Base-by-base conservation (phyloP, 352 stramenopile genomes). In the Globisporangium irregulare region DNA sequence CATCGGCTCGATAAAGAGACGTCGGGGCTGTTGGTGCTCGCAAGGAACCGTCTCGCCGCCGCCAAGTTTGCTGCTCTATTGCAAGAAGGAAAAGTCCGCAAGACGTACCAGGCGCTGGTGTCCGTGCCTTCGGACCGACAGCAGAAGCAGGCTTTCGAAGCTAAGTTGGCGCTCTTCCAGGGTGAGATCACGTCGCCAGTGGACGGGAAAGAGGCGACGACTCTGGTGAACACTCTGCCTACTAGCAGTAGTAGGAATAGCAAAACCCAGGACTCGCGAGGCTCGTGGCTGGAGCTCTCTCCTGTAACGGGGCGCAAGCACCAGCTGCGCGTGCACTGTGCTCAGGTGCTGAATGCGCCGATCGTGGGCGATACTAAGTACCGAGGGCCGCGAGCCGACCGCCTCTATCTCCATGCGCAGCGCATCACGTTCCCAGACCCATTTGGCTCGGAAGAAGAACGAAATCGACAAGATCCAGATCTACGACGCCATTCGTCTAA, bases 1-100 rank as follows among this genome's bases (percentile, higher is more conserved):
- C 85, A 93, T 75, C 82, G 85, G 18, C 73, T 93, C 51, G 85
- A 93, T 59, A 90, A 86, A 38, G 77, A 87, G 27, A 93, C 82
- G 18, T 93, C 85, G 2, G 85, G 85, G 1, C 22, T 90, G 54
- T 56, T 93, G 20, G 82, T 93, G 18, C 67, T 93, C 9, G 85
- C 82, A n/a, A 79, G 85, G 24, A 81, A 82, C 61, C 79, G 85
- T 0, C 80, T 88, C 7, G 85, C 85, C 24, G 82, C 85, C 2
- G 83, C 85, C 8, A 82, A 75, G 53, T 93, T 93, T 67, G 79
- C 81, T 0, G 66, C 76, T 34, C 20, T 90, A 10, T 55, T 93
- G 9, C 73, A 73, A 22, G 60, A 57, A 46, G 76, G 75, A 0
- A 48, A 53, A 0, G 76, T 93, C 4, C 62, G 74, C 27, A 93